These are phyloP conservation scores for Monosporascus cannonballus DNA, from an alignment of 2,329 filamentous ascomycete species.

Conservation along the genomic window DNA sequence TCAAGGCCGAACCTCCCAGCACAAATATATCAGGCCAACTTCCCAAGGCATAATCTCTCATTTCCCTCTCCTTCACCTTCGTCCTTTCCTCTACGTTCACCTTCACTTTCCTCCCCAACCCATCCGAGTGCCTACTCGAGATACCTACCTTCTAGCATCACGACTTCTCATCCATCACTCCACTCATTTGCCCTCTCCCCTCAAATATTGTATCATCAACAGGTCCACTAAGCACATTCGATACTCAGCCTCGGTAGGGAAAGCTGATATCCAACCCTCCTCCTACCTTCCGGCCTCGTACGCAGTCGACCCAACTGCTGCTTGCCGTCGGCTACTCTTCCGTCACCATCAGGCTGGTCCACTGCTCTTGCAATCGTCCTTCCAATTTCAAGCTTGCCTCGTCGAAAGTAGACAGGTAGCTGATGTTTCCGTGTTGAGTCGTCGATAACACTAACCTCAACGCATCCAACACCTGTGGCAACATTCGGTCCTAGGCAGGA, in stretches of 20 bases:
- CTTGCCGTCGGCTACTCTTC: neutral
- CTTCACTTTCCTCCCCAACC: neutral
- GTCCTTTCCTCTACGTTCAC: conserved; percentile 2
- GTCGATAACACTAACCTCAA: no score
- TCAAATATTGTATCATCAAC: conserved; percentile 1
- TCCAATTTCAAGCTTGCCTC: neutral
- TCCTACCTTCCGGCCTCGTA: neutral
- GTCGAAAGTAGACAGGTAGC: neutral
- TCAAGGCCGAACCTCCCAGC: no score
- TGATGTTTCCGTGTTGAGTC: neutral
- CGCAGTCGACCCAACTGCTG: neutral
- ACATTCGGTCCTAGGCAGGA: neutral
- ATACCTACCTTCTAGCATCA: neutral
- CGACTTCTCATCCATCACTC: neutral
- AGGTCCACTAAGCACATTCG: no score
- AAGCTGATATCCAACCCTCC: conserved; percentile 5
- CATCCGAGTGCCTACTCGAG: neutral
- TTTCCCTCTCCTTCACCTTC: neutral
- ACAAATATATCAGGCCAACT: neutral
- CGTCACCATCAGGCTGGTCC: neutral
- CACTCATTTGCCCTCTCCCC: neutral
- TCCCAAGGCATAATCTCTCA: neutral
- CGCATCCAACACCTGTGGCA: neutral
- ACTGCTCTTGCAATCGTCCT: neutral
- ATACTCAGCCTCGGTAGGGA: no score